A percentile compares a stretch with the other conserved stretches of the same genome.
phyloP scores from a whole-genome alignment of 169 alveolate genomes.

The Ichthyophthirius multifiliis region DNA sequence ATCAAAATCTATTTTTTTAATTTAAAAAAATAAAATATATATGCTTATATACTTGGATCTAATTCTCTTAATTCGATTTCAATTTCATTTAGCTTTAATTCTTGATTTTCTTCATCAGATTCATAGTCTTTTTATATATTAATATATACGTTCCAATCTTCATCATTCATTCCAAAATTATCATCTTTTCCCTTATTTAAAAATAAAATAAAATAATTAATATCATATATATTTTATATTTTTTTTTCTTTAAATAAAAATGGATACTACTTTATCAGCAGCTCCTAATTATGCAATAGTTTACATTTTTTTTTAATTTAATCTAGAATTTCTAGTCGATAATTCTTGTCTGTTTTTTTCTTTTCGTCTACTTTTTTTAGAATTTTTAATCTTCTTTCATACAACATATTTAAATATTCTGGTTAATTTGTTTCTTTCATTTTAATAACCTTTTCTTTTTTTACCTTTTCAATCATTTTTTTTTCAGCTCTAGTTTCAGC shows the following conservation, averaged over 20 bases:
- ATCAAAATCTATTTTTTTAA: background rate
- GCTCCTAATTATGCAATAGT: constrained; percentile 1
- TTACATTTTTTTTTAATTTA: constrained; percentile 6
- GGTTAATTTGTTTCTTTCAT: background rate
- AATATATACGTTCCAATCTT: constrained; percentile 18
- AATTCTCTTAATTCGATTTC: constrained; percentile 26
- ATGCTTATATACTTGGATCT: background rate
- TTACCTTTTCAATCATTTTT: background rate
- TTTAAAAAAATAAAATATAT: background rate
- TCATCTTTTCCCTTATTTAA: background rate
- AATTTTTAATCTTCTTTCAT: constrained; percentile 7
- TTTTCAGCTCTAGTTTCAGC: constrained; percentile 22
- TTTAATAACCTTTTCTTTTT: background rate
- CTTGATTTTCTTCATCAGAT: constrained; percentile 16
- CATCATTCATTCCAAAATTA: constrained; percentile 23
- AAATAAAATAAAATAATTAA: background rate
- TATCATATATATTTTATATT: background rate
- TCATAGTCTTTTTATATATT: background rate
- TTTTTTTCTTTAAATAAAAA: too few relatives aligned
- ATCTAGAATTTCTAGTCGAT: constrained; percentile 10
- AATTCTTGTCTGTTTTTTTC: constrained; percentile 7
- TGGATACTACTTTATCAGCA: background rate
- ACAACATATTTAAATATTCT: background rate
- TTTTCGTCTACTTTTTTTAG: background rate
- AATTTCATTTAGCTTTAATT: constrained; percentile 12